These are phyloP conservation scores for Pontederia crassipes DNA, from an alignment of 176 grass and related monocot species.

Conservation along the genomic window DNA sequence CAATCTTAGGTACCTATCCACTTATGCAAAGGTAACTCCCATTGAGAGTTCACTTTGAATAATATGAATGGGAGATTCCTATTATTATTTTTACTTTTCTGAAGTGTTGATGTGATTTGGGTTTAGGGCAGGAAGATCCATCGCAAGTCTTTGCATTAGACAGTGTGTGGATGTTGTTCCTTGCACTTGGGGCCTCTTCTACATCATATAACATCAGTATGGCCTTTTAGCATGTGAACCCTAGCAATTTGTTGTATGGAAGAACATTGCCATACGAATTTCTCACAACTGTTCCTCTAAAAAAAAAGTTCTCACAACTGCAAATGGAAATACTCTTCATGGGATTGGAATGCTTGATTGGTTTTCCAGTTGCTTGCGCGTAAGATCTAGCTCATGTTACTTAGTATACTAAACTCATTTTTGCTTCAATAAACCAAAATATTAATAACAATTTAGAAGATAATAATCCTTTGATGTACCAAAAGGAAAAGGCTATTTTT, in stretches of 20 bases:
- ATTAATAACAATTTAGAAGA: neutral
- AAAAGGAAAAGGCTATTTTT: too few species aligned
- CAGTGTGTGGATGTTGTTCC: slow-evolving; percentile 72
- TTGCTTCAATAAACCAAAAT: neutral
- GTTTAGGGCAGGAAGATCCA: slow-evolving; percentile 91
- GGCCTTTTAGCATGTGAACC: slow-evolving; percentile 26
- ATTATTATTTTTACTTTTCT: slow-evolving; percentile 20
- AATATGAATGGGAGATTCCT: neutral
- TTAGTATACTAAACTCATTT: neutral
- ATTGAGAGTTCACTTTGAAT: neutral
- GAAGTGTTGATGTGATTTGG: slow-evolving; percentile 33
- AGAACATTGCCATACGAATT: slow-evolving; percentile 32
- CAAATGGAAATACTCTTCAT: slow-evolving; percentile 49
- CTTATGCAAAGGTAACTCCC: slow-evolving; percentile 69
- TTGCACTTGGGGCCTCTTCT: too few species aligned
- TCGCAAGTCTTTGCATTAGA: slow-evolving; percentile 58
- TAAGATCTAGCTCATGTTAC: slow-evolving; percentile 15
- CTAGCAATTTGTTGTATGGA: slow-evolving; percentile 36
- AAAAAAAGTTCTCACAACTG: too few species aligned
- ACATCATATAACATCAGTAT: slow-evolving; percentile 38
- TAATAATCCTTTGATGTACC: too few species aligned
- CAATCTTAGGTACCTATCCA: slow-evolving; percentile 66
- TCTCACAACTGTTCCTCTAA: too few species aligned
- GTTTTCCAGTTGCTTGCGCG: slow-evolving; percentile 74
- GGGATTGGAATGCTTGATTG: slow-evolving; percentile 49